These are phyloP conservation scores for Mucor indicus DNA, from an alignment of 371 early-diverging fungal species.

Conservation along the genomic window DNA sequence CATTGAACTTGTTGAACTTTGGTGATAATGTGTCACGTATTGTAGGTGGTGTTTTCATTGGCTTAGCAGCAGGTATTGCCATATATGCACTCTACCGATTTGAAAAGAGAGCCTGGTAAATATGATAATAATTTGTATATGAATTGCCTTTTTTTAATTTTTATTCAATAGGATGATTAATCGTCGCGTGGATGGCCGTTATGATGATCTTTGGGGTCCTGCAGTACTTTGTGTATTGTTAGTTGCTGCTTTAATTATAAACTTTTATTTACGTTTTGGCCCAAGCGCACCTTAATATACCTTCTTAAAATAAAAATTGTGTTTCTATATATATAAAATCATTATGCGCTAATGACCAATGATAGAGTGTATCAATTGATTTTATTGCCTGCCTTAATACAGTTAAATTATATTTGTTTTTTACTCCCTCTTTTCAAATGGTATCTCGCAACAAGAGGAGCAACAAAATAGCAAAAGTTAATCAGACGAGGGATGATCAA, in stretches of 20 bases:
- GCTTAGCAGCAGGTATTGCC: slow-evolving; percentile 75
- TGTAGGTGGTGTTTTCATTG: slow-evolving; percentile 76
- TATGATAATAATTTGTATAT: slow-evolving; percentile 10
- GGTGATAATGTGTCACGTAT: slow-evolving; percentile 70
- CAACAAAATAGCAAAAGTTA: neutral
- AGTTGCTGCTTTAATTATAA: slow-evolving; percentile 53
- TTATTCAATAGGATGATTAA: slow-evolving; percentile 49
- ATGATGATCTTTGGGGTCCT: slow-evolving; percentile 70
- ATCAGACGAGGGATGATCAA: too few relatives aligned
- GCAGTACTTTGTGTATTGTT: slow-evolving; percentile 85
- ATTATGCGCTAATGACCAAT: too few relatives aligned
- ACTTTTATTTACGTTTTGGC: slow-evolving; percentile 25
- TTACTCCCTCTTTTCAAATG: too few relatives aligned
- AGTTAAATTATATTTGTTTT: too few relatives aligned
- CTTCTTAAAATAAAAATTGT: too few relatives aligned
- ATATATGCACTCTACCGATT: slow-evolving; percentile 88
- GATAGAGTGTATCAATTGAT: too few relatives aligned
- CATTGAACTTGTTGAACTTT: slow-evolving; percentile 87
- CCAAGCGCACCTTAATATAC: too few relatives aligned
- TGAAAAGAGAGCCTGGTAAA: slow-evolving; percentile 78
- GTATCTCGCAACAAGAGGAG: neutral
- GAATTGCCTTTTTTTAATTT: slow-evolving; percentile 21
- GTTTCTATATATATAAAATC: slow-evolving; percentile 19
- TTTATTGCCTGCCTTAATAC: too few relatives aligned
- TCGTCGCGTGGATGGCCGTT: slow-evolving; percentile 53